Conservation (phyloP, 2,329 filamentous ascomycete genomes). For the Aphanocladium album region DNA sequence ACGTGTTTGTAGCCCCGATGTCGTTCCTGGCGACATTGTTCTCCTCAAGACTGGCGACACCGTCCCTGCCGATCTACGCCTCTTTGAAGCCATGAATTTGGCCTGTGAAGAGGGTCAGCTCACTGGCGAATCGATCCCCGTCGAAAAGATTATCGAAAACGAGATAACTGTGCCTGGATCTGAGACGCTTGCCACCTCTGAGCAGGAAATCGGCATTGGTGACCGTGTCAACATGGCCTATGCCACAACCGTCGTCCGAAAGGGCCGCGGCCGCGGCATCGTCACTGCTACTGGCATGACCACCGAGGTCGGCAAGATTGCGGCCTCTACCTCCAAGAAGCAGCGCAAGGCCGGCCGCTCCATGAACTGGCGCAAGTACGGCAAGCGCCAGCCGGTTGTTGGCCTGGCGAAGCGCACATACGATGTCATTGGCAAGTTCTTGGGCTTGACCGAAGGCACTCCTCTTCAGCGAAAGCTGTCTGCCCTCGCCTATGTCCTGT, state of each 20-base stretch:
- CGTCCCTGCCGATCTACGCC: constrained; percentile 65
- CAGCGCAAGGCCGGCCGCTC: constrained; percentile 50
- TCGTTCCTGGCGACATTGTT: constrained; percentile 69
- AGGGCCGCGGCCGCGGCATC: constrained; percentile 67
- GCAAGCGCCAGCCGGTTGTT: constrained; percentile 44
- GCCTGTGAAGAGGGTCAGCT: constrained; percentile 74
- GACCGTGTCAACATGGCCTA: constrained; percentile 73
- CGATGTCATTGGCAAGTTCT: constrained; percentile 51
- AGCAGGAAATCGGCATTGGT: constrained; percentile 57
- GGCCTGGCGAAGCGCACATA: constrained; percentile 43
- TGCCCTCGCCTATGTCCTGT: constrained; percentile 71
- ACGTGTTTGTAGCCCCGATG: constrained; percentile 42
- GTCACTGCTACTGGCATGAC: constrained; percentile 68
- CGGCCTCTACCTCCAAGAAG: constrained; percentile 49
- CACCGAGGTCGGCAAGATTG: constrained; percentile 67
- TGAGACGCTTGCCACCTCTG: constrained; percentile 39
- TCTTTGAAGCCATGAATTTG: constrained; percentile 71
- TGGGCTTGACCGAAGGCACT: constrained; percentile 62
- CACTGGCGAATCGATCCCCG: constrained; percentile 70
- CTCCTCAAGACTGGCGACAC: constrained; percentile 67
- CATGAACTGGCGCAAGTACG: constrained; percentile 50
- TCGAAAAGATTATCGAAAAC: constrained; percentile 58
- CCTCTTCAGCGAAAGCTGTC: constrained; percentile 74
- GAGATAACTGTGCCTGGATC: constrained; percentile 38
- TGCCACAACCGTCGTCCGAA: constrained; percentile 66